Percentiles rank a stretch among this genome's conserved stretches.
Conservation (phyloP, 345 rosid species). For the Physaria fendleri region DNA sequence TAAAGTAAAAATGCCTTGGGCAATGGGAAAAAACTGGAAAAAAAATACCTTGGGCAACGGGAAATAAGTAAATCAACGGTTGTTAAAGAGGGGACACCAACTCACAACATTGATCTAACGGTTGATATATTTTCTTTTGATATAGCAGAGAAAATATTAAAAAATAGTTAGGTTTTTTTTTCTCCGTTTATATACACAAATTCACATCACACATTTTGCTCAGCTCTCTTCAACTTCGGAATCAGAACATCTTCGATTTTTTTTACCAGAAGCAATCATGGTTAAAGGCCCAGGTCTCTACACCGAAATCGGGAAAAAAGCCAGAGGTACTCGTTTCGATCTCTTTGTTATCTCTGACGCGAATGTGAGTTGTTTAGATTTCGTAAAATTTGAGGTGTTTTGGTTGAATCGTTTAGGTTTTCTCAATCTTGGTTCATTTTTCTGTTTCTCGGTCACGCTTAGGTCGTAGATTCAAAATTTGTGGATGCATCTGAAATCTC, state of each 20-base stretch:
- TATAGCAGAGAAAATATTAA: conserved; percentile 1
- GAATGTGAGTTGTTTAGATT: conserved; percentile 12
- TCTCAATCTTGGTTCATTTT: not conserved
- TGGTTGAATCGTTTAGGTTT: not conserved
- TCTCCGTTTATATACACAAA: not conserved
- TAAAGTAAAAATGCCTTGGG: not conserved
- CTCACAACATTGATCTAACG: conserved; percentile 11
- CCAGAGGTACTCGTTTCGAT: conserved; percentile 48
- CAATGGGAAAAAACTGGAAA: conserved; percentile 7
- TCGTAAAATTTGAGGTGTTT: not conserved
- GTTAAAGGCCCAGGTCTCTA: conserved; percentile 91
- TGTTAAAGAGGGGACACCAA: not conserved
- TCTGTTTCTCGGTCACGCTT: not conserved
- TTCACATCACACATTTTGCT: not conserved
- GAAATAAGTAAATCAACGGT: conserved; percentile 25
- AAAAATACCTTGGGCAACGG: conserved; percentile 9
- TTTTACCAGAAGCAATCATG: conserved; percentile 34
- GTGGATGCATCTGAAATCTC: not conserved
- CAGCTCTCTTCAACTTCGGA: not conserved
- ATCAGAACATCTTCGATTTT: not conserved
- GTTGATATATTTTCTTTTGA: conserved; percentile 12
- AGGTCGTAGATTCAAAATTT: not conserved
- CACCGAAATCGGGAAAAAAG: conserved; percentile 87
- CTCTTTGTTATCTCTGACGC: not conserved
- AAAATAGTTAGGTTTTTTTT: conserved; percentile 22